Base-by-base conservation (phyloP, 176 grass and related monocot genomes). In the Oryza glumipatula region DNA sequence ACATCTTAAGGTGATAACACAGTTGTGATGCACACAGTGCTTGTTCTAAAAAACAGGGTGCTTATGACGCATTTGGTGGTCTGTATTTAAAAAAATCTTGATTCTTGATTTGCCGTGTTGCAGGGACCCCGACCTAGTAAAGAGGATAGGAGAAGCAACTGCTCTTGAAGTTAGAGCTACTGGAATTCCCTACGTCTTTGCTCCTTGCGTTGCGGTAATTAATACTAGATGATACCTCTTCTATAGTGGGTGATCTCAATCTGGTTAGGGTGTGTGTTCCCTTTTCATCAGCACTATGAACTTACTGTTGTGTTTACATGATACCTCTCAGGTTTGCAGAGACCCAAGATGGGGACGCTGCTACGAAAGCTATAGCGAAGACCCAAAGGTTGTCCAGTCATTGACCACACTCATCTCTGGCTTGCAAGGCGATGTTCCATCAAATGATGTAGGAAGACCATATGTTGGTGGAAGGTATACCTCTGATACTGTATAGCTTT, bases 331-430 rank as follows among this genome's bases (percentile, higher is more conserved):
- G 93, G 90, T 93, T 78, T 95, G 93, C 80, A 92, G 93, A 93
- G 93, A 95, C 72, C 93, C 93, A 66, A 95, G 93, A 84, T 95
- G 93, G 93, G 93, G 93, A 21, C 93, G 90, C 11, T 95, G 93
- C 82, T 95, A 92, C 0, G 93, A 95, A 79, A 95, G 93, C 78
- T 95, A 95, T 11, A 92, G 93, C 0, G 93, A 95, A 78, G 90
- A 95, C 54, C 84, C 90, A 67, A 88, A 79, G 83, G 79, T 93
- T 72, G 93, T 95, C 30, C 88, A 92, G 72, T 74, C 83, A 36
- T 36, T 95, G 76, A 95, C 93, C 68, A 68, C 86, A 51, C 65
- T 95, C 11, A 93, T 95, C 68, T 80, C 91, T 58, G 93, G 93
- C 8, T 67, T 95, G 68, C 93, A 95, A 88, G 93, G 93, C 0